Conservation (phyloP, 345 rosid species). For the Citrus sinensis region DVS_A1.0 CM039162.1:32771501-32772000, state of each 20-base stretch:
- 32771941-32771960: conserved; percentile 30
- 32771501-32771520: not conserved
- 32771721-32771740: not conserved
- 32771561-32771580: too few species aligned
- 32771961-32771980: conserved; percentile 55
- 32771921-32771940: not conserved
- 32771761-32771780: conserved; percentile 52
- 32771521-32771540: not conserved
- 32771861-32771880: conserved; percentile 15
- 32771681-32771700: not conserved
- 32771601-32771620: not conserved
- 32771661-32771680: not conserved
- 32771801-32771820: conserved; percentile 58
- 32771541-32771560: not conserved
- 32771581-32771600: not conserved
- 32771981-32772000: conserved; percentile 62
- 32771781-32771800: conserved; percentile 41
- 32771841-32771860: conserved; percentile 52
- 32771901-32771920: not conserved
- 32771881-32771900: conserved; percentile 10
- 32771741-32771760: conserved; percentile 42
- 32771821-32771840: conserved; percentile 60
- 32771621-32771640: not conserved
- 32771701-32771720: not conserved
- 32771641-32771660: not conserved